Evolutionary conservation across 306 rosid species (phyloP), one percentile per base, ranked within the genome.

Genomic region (Begonia masoniana): DNA sequence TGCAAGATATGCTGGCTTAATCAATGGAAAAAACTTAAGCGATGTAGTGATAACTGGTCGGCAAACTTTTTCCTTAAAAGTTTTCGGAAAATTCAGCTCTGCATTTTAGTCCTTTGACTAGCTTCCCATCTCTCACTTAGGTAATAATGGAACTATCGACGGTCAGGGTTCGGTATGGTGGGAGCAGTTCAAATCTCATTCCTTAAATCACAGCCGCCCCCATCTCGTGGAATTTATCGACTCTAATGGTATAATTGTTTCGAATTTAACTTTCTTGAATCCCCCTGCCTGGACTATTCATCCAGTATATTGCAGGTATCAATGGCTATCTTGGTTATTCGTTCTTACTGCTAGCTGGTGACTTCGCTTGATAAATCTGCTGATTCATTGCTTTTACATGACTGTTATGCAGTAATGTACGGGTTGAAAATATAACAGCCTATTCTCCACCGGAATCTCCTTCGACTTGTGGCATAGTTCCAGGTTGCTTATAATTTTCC

Each of bases 91-190:
- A 11, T 45, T 12, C 7, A 45, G 7, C 49, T 45, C 1, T 43
- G 10, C 49, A 11, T 45, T 45, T 45, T n/a, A 10, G 15, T 10
- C 14, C 4, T 45, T 45, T 45, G 15, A 45, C 14, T 45, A 3
- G 49, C 49, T 45, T 45, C 14, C 14, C 7, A 10, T 10, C 13
- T 45, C 2, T 45, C 6, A 9, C 13, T 45, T 70, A 83, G 93
- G 93, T 70, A 78, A 80, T 51, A 65, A 74, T 65, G 93, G 84
- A 70, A 83, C 77, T 51, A 72, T 83, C 57, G 84, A 83, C 57
- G 93, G 93, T 24, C 87, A 83, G 62, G 93, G 87, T 41, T 60
- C 72, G 45, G 58, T 74, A 41, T 83, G 93, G 93, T 83, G 93
- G 93, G 73, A 70, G 47, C 56, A 71, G 54, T 51, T 76, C 66